Evolutionary conservation across 83 land plant genomes (phyloP), one percentile per base, ranked within the genome.

Genomic region (Thuja plicata): DNA sequence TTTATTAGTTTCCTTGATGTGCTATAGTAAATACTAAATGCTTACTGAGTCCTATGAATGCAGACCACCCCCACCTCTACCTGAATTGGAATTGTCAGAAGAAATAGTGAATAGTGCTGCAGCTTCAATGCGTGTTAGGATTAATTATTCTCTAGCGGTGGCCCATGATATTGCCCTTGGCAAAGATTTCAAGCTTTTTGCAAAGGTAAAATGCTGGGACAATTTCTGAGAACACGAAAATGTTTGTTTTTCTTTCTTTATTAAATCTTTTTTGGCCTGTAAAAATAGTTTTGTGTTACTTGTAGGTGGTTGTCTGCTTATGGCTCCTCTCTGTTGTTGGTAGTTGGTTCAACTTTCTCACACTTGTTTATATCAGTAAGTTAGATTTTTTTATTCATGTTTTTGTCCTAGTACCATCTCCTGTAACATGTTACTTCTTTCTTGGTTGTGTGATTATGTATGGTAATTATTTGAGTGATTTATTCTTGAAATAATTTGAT

Each of bases 11-110:
- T 76, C 32, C 11, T 24, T 66, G 73, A 66, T 66, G n/a, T 24
- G 30, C 8, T 8, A 8, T 24, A 27, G 32, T 27, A 35, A 76
- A 32, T 34, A 13, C 17, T 27, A 35, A 76, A 32, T 34, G 35
- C 17, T 13, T 86, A 19, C 9, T 50, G 78, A 6, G 38, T 37
- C 55, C 32, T 86, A 54, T 54, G 40, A 38, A 57, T 86, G 74
- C 87, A 97, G 98, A 91, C 94, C 96, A 60, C 94, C 95, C 11
- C 98, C 98, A 54, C 97, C 95, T 0, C 88, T 97, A 24, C 98
- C 98, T 34, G 89, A 94, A 79, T 71, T 96, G 86, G 84, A 93
- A 74, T 80, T 97, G 48, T 91, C 97, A 73, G 96, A 97, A 88
- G 98, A 96, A 78, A 66, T 91, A 84, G 93, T 92, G 3, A 89